Base-by-base conservation (phyloP, 1,284 basidiomycete species). In the Ganoderma lingzhi region DNA sequence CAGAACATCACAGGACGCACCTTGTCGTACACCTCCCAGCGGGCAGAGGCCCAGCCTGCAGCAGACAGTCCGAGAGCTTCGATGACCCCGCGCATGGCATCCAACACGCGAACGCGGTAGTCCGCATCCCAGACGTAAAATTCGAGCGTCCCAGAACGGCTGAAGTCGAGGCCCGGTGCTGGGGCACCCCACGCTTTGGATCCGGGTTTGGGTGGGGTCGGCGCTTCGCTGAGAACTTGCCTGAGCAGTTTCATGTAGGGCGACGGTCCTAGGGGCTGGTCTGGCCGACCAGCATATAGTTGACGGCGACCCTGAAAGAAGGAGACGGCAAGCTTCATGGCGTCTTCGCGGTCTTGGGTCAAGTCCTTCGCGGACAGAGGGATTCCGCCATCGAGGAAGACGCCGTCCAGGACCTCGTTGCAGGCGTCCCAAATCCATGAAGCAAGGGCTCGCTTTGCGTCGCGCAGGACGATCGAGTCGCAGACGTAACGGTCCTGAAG, bases 11-110 rank as follows among this genome's bases (percentile, higher is more conserved):
- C 3, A 12, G 6, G 15, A 37, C 55, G 32, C n/a, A 66, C 65
- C 65, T 61, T 61, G 35, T 66, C 65, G 19, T 66, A 66, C 10
- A 66, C 58, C n/a, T 66, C 64, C 58, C 58, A 66, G 41, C 64
- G 64, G 10, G 48, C 59, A 2, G 44, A 35, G 6, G 30, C 44
- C 64, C 64, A 66, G 3, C 64, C 64, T 12, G 39, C 44, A 12
- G 19, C 44, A 17, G 42, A 44, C n/a, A 17, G 37, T 6, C 64
- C 64, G 35, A 51, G 58, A n/a, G 19, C 45, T 8, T 61, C 6
- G 6, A 41, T 30, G n/a, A 66, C 30, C 9, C 8, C 45, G 42
- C n/a, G 10, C 19, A 48, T 42, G 12, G 64, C 64, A 3, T 28
- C 6, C 35, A 45, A 61, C 44, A 66, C 32, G 44, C 58, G 58